phyloP scores from a whole-genome alignment of 2,329 filamentous ascomycete species.

The Alternaria sp. region DNA sequence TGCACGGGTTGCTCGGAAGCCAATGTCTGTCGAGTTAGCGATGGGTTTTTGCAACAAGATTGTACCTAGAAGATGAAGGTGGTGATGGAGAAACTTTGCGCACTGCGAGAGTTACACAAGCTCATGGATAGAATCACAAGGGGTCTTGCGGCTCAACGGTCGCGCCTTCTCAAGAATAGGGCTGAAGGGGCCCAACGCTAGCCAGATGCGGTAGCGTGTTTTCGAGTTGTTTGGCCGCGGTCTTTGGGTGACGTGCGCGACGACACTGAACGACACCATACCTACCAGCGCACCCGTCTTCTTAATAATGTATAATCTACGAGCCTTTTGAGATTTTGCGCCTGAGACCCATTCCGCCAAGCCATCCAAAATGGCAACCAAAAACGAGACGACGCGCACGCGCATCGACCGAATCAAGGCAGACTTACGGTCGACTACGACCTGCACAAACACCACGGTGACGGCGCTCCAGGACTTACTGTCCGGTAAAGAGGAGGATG shows the following conservation, averaged over 20 bases:
- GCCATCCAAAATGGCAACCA: slow-evolving; percentile 34
- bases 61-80: neutral
- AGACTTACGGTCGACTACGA: slow-evolving; percentile 55
- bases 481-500: slow-evolving; percentile 41
- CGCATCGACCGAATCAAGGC: slow-evolving; percentile 57
- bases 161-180: neutral
- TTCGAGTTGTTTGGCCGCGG: slow-evolving; percentile 23
- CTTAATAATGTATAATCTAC: slow-evolving; percentile 41
- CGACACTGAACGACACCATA: slow-evolving; percentile 14
- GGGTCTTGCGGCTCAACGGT: neutral
- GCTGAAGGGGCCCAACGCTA: slow-evolving; percentile 3
- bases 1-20: neutral
- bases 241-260: slow-evolving; percentile 12
- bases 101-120: neutral
- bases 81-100: neutral
- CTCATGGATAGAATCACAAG: neutral
- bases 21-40: neutral
- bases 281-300: slow-evolving; percentile 18
- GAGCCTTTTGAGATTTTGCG: slow-evolving; percentile 20
- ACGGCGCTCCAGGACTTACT: slow-evolving; percentile 57
- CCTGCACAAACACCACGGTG: slow-evolving; percentile 57
- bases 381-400: slow-evolving; percentile 48
- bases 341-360: neutral
- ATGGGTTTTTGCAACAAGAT: neutral
- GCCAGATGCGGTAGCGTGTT: slow-evolving; percentile 26